Evolutionary conservation across 306 rosid genomes (phyloP).

Genomic region (Elaeagnus macrophylla): DNA sequence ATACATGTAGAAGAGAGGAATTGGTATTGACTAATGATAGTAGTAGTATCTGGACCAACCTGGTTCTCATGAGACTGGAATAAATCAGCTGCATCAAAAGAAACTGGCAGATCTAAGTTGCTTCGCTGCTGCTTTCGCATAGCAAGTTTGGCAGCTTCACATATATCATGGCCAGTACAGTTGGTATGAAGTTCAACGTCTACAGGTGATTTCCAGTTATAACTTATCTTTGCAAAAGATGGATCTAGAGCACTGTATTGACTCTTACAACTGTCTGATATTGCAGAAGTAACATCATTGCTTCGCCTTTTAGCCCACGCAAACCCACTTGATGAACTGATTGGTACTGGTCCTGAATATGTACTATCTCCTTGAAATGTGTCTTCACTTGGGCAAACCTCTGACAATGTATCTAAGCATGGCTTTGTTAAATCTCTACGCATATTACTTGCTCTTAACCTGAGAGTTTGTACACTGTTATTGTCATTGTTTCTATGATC

Average conservation of each 20-base stretch:
- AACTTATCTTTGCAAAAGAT: constrained; percentile 52
- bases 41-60: too few species aligned
- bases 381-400: constrained; percentile 28
- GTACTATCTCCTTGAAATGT: constrained; percentile 38
- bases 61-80: constrained; percentile 15
- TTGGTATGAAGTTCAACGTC: constrained; percentile 20
- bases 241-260: constrained; percentile 80
- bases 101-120: constrained; percentile 12
- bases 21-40: too few species aligned
- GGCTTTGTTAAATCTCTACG: constrained; percentile 32
- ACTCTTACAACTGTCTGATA: constrained; percentile 81
- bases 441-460: constrained; percentile 28
- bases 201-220: constrained; percentile 25
- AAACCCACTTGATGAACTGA: constrained; percentile 49
- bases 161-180: constrained; percentile 10
- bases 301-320: constrained; percentile 63
- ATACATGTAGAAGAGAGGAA: too few species aligned
- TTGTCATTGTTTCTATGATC: constrained; percentile 27
- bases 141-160: constrained; percentile 13
- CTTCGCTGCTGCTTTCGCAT: constrained; percentile 22
- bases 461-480: constrained; percentile 15
- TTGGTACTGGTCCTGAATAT: constrained; percentile 40
- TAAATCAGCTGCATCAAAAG: constrained; percentile 43
- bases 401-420: constrained; percentile 43
- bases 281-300: constrained; percentile 49